Base-by-base conservation (phyloP, 2,329 filamentous ascomycete genomes). In the Aspergillus sp. region DNA sequence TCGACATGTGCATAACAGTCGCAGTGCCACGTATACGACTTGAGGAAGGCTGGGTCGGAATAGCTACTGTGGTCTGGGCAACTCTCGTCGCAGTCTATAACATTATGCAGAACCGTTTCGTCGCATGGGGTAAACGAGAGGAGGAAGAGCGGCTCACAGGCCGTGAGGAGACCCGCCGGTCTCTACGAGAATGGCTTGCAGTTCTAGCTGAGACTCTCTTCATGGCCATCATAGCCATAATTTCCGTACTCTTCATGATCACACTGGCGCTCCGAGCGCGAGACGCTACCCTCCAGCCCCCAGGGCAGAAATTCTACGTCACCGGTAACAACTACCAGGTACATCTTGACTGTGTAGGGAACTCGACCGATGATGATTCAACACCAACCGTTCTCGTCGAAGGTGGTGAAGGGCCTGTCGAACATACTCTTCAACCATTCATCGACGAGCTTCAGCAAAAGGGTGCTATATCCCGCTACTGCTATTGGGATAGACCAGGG, bases 71-170 rank as follows among this genome's bases (percentile, higher is more conserved):
- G 3, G 77, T 91, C 15, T 97, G 90, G 93, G 90, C 91, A 17
- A 80, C 91, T 3, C 63, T 95, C 46, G 90, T 96, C 70, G 84
- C 89, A 37, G 73, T 89, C 3, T 98, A 91, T 86, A 89, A 89
- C 22, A 80, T 97, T 19, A 68, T 88, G 8, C 90, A 89, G 7
- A 93, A 96, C 69, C 83, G 89, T 48, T 86, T 90, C 4, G 95
- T 99, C 8, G 84, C 89, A 68, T 96, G 91, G 89, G 95, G 93
- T 56, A 98, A 98, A 75, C 82, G 82, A 1, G 91, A 97, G 68
- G 95, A 98, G 73, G 95, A 99, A 72, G 89, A 96, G 72, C 86
- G 95, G 24, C 80, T 98, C 19, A 98, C 93, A 0, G 95, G 95
- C 11, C 89, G 93, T 13, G 85, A 89, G 30, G 93, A 99, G 77